A percentile compares a stretch with the other conserved stretches of the same genome.
Evolutionary conservation across 345 rosid species (phyloP).

Genomic region (Eucalyptus erythrocorys): DNA sequence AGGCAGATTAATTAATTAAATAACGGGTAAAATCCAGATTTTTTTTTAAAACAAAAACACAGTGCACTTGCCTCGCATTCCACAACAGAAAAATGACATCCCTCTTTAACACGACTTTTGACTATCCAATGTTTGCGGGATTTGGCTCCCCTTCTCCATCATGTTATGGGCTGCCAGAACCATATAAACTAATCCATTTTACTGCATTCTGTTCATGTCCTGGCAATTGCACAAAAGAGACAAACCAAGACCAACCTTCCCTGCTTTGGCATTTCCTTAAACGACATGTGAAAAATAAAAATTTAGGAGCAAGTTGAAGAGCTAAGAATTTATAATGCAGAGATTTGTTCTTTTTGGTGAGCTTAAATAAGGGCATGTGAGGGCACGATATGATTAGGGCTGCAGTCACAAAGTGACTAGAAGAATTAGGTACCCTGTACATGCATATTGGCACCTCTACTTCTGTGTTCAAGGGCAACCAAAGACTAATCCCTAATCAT

Average conservation of each 20-base stretch:
- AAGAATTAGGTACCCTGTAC: not conserved
- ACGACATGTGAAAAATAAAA: too few species aligned
- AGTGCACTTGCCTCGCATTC: not conserved
- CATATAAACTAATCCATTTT: too few species aligned
- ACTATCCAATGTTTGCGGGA: not conserved
- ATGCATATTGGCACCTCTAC: too few species aligned
- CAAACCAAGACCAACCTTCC: too few species aligned
- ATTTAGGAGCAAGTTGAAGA: not conserved
- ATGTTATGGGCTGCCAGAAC: not conserved
- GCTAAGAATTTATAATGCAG: not conserved
- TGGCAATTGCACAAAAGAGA: too few species aligned
- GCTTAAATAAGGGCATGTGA: not conserved
- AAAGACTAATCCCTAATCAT: not conserved
- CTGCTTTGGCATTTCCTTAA: too few species aligned
- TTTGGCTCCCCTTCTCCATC: rapidly evolving
- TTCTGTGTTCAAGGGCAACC: not conserved
- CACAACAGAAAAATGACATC: not conserved
- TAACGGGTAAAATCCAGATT: not conserved
- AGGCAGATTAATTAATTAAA: not conserved
- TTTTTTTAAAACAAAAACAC: too few species aligned
- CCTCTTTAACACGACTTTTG: not conserved
- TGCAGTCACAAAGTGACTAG: not conserved
- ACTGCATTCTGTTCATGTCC: too few species aligned
- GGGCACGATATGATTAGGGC: too few species aligned
- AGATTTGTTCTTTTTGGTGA: not conserved